Percentiles rank a stretch among this genome's conserved stretches.
These are phyloP conservation scores for Conringia planisiliqua DNA, from an alignment of 345 rosid species.

Conservation along the genomic window DNA sequence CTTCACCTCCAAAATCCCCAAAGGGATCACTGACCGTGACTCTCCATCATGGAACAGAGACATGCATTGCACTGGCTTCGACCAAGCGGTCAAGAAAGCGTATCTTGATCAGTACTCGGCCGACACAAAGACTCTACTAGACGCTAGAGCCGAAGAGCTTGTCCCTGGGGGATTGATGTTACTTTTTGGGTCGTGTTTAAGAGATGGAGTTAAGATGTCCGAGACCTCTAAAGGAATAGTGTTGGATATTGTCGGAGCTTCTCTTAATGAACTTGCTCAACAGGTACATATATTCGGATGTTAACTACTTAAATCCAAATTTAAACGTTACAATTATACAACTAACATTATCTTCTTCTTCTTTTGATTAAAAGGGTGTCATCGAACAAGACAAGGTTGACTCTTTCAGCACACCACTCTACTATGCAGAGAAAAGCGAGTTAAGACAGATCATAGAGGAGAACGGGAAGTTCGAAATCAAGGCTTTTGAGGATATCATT, in stretches of 20 bases:
- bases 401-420: constrained; percentile 12
- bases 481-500: constrained; percentile 17
- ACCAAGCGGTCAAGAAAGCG: constrained; percentile 24
- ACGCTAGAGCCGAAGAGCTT: constrained; percentile 40
- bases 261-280: constrained; percentile 36
- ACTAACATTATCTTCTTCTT: background rate
- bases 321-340: background rate
- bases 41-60: constrained; percentile 42
- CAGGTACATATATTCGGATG: too few relatives aligned
- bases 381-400: constrained; percentile 26
- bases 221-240: constrained; percentile 12
- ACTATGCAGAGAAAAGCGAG: constrained; percentile 2
- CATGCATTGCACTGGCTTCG: constrained; percentile 37
- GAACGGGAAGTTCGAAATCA: constrained; percentile 14
- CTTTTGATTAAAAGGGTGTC: background rate
- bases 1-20: constrained; percentile 35
- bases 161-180: constrained; percentile 43
- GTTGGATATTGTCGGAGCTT: constrained; percentile 13
- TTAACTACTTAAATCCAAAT: too few relatives aligned
- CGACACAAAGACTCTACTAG: constrained; percentile 25
- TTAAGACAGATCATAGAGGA: constrained; percentile 6
- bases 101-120: constrained; percentile 34
- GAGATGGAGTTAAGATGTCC: constrained; percentile 23
- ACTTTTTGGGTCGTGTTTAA: constrained; percentile 16
- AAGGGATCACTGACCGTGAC: constrained; percentile 21